These are phyloP conservation scores for Pyrenochaeta sp. DNA, from an alignment of 2,329 filamentous ascomycete species.

Conservation along the genomic window DNA sequence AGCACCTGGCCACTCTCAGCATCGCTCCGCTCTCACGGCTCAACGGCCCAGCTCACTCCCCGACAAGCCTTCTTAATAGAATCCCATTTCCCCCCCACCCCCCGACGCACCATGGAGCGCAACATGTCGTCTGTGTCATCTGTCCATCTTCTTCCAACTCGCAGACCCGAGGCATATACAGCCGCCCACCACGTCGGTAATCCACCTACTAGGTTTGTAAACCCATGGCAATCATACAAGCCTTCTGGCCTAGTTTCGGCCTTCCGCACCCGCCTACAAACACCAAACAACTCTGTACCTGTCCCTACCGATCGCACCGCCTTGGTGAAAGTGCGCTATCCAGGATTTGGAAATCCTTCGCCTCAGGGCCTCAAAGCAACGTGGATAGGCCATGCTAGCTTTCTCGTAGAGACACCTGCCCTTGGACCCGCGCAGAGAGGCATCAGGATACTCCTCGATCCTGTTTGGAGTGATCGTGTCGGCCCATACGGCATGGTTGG, in stretches of 20 bases:
- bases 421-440: conserved; percentile 42
- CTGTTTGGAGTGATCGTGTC: conserved; percentile 60
- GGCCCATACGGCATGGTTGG: conserved; percentile 57
- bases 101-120: conserved; percentile 5
- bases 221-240: conserved; percentile 58
- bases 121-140: conserved; percentile 20
- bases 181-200: conserved; percentile 52
- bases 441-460: conserved; percentile 60
- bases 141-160: conserved; percentile 22
- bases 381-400: conserved; percentile 62
- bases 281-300: conserved; percentile 55
- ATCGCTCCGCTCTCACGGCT: neutral
- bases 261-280: conserved; percentile 48
- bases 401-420: conserved; percentile 54
- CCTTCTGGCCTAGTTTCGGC: conserved; percentile 30
- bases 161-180: conserved; percentile 29
- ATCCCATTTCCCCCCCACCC: conserved; percentile 13
- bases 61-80: conserved; percentile 10
- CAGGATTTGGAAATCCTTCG: conserved; percentile 46
- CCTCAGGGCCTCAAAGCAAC: conserved; percentile 53
- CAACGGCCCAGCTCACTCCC: conserved; percentile 6
- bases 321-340: conserved; percentile 53
- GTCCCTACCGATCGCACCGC: conserved; percentile 52
- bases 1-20: too few species aligned
- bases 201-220: conserved; percentile 56